These are phyloP conservation scores for Elaeagnus macrophylla DNA, from an alignment of 306 rosid genomes.

Conservation along the genomic window DNA sequence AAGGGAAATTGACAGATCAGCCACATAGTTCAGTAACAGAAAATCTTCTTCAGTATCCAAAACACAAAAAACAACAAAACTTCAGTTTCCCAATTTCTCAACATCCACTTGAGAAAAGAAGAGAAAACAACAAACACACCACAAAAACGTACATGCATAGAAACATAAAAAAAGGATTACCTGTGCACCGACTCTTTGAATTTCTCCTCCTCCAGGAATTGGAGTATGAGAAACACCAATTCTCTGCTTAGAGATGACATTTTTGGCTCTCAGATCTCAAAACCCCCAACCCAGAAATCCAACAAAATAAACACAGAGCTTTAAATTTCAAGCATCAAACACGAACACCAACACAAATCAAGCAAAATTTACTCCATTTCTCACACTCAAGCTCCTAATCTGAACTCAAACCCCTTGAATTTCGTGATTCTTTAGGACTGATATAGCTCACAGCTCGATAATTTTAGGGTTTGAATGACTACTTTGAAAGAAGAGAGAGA, in stretches of 20 bases:
- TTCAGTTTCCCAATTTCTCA: background rate
- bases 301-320: conserved; percentile 9
- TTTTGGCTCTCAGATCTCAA: conserved; percentile 8
- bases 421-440: conserved; percentile 9
- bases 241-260: conserved; percentile 83
- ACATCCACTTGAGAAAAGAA: background rate
- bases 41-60: background rate
- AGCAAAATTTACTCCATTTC: conserved; percentile 6
- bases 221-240: conserved; percentile 82
- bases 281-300: background rate
- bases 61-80: background rate
- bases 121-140: background rate
- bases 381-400: conserved; percentile 19
- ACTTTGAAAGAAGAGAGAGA: conserved; percentile 27
- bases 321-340: conserved; percentile 17
- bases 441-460: conserved; percentile 29
- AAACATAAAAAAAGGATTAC: conserved; percentile 27
- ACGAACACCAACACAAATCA: conserved; percentile 16
- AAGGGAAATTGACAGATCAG: background rate
- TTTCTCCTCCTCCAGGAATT: conserved; percentile 79
- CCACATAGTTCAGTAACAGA: background rate
- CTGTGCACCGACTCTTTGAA: conserved; percentile 62
- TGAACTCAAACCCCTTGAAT: conserved; percentile 22
- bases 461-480: conserved; percentile 66
- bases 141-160: background rate